Evolutionary conservation across 768 basidiomycete species (phyloP).

Genomic region (Suillus sp.): DNA sequence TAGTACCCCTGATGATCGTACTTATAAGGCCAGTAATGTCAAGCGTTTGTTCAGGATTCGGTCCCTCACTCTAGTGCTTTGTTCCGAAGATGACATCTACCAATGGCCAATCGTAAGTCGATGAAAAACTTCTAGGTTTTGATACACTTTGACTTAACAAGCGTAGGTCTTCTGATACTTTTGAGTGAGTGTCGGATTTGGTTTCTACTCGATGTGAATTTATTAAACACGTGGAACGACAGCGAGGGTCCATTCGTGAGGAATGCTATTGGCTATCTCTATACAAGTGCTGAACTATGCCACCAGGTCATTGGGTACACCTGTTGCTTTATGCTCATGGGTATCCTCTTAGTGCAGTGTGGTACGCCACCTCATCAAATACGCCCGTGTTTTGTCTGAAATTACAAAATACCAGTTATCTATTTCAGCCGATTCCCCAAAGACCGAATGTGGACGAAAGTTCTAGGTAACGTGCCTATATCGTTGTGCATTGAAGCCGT

Average conservation of each 20-base stretch:
- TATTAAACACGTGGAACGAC: not conserved
- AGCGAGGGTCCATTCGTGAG: conserved; percentile 21
- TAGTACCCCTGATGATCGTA: not conserved
- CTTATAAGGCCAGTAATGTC: not conserved
- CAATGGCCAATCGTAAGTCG: not conserved
- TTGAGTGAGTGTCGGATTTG: conserved; percentile 6
- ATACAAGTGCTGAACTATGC: not conserved
- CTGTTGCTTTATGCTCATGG: conserved; percentile 19
- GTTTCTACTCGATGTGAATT: conserved; percentile 4
- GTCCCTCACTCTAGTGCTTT: not conserved
- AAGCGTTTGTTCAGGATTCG: not conserved
- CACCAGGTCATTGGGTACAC: conserved; percentile 21
- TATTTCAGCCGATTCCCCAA: conserved; percentile 23
- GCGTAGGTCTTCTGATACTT: not conserved
- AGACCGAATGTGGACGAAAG: conserved; percentile 18
- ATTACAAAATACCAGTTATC: conserved; percentile 16
- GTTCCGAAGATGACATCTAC: not conserved
- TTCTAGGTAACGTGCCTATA: conserved; percentile 15
- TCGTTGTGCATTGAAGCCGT: not conserved
- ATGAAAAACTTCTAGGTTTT: not conserved
- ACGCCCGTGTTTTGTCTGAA: not conserved
- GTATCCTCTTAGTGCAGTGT: conserved; percentile 19
- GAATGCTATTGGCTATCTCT: not conserved
- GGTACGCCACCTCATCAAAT: conserved; percentile 7
- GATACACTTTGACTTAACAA: not conserved